Conservation (phyloP, 805 yeast genomes). For the Helenozyma rhizophorensis region DNA sequence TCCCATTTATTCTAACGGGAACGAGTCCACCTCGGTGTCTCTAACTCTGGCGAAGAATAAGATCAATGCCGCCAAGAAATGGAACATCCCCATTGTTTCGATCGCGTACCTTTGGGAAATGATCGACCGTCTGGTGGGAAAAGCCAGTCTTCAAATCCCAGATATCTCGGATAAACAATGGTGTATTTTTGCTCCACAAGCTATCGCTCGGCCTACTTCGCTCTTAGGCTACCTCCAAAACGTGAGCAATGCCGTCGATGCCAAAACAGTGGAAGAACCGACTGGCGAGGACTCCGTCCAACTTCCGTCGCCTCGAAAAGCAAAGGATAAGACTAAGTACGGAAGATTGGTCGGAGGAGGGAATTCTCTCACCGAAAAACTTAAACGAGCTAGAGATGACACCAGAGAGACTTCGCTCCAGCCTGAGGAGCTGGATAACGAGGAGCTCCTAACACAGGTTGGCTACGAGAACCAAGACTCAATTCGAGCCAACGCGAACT, state of each 20-base stretch:
- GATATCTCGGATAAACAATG: conserved; percentile 44
- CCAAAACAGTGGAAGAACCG: not conserved
- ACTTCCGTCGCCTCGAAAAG: conserved; percentile 53
- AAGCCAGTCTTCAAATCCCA: conserved; percentile 25
- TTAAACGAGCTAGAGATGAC: conserved; percentile 8
- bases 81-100: conserved; percentile 58
- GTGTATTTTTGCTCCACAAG: conserved; percentile 53
- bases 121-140: conserved; percentile 22
- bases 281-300: conserved; percentile 21
- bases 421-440: conserved; percentile 5
- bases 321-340: conserved; percentile 38
- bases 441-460: conserved; percentile 11
- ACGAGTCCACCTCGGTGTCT: conserved; percentile 25
- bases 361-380: conserved; percentile 12
- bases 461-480: conserved; percentile 16
- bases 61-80: conserved; percentile 52
- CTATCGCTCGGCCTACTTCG: conserved; percentile 19
- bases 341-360: conserved; percentile 43
- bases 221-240: conserved; percentile 12
- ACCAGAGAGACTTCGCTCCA: conserved; percentile 1
- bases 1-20: conserved; percentile 24
- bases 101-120: conserved; percentile 52
- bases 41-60: conserved; percentile 47
- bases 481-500: conserved; percentile 6
- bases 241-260: too few species aligned